Base-by-base conservation (phyloP, 805 yeast genomes). In the Pichia cephalocereana region DNA sequence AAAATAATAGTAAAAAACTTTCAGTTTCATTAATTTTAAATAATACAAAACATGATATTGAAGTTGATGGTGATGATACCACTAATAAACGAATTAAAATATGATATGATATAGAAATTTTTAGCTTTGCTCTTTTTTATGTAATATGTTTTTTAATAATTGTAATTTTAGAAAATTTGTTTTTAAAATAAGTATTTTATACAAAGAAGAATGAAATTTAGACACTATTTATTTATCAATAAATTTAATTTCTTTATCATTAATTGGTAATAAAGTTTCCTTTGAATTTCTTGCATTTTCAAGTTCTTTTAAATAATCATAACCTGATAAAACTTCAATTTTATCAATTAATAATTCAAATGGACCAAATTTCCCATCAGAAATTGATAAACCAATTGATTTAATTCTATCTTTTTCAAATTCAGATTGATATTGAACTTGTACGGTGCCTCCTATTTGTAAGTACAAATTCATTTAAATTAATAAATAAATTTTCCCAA, bases 401-500 rank as follows among this genome's bases (percentile, higher is more conserved):
- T 80, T 79, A 45, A 86, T 77, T 53, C 77, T 77, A 19, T 76
- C 70, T 56, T 76, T 78, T 61, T 86, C 83, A 62, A 86, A 68
- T 32, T 70, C 71, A 45, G 70, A 69, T 55, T 79, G 81, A 46
- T 71, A 72, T 63, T 79, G 83, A 40, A 76, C 73, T 40, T 74
- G 71, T 15, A 67, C 56, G 42, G 50, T 53, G n/a, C 96, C 96
- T 72, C 85, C 84, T 80, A 62, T 85, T 86, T 23, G 95, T 87
- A 65, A 86, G 72, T 45, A 87, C 89, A 64, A 87, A 86, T 59
- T 83, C 89, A 54, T 79, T 76, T 45, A 87, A 68, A 41, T 93
- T 88, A 34, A 87, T 80, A 30, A 82, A 77, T 14, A 86, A 88
- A 2, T 88, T 83, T 61, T 87, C 93, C 95, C 95, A 86, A 52